Evolutionary conservation across 345 rosid species (phyloP).

Genomic region (Camelina sativa): DNA sequence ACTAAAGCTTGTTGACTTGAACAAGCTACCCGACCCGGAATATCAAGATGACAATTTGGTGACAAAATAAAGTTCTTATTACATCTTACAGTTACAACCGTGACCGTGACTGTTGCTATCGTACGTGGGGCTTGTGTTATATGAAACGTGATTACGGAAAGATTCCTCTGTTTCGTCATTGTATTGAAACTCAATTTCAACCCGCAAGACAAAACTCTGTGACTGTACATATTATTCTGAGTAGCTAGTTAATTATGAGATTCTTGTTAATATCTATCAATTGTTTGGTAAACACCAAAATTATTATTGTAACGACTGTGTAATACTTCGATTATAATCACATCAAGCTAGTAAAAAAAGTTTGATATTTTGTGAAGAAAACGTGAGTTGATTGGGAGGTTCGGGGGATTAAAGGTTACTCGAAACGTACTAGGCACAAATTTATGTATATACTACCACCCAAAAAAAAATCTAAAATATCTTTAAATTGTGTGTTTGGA

Average conservation of each 20-base stretch:
- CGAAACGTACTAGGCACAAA: not conserved
- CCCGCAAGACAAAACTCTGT: not conserved
- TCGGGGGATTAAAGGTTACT: not conserved
- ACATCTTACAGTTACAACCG: not conserved
- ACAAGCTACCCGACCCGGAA: slow-evolving; percentile 89
- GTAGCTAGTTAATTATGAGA: not conserved
- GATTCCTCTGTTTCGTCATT: slow-evolving; percentile 7
- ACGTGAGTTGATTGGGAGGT: not conserved
- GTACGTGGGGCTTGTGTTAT: slow-evolving; percentile 5
- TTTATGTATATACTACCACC: no score
- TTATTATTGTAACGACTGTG: not conserved
- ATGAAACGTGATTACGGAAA: not conserved
- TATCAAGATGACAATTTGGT: slow-evolving; percentile 53
- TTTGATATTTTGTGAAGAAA: not conserved
- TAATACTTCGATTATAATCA: not conserved
- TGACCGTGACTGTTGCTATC: slow-evolving; percentile 17
- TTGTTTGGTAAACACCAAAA: not conserved
- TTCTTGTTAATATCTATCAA: not conserved
- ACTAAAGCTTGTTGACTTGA: slow-evolving; percentile 75
- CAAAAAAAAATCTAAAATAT: no score
- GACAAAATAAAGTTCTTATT: slow-evolving; percentile 10
- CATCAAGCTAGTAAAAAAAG: not conserved
- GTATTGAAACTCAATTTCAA: not conserved
- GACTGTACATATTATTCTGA: not conserved
- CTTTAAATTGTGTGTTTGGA: no score